phyloP scores from a whole-genome alignment of 331 rosid genomes.

The Quercus phellos region DNA sequence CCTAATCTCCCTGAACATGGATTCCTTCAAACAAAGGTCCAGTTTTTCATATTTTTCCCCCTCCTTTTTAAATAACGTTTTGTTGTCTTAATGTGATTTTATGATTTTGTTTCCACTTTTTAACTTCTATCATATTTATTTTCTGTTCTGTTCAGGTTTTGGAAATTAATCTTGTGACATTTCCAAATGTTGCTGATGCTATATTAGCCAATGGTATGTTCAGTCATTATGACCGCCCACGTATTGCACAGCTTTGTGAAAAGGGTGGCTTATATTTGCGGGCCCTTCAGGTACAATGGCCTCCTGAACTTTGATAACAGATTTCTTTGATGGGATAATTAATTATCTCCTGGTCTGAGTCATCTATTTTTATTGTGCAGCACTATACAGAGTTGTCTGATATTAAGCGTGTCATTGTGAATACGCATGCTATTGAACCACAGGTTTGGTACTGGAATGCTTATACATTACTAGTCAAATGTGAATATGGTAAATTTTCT shows the following conservation, averaged over 20 bases:
- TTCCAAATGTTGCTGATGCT: slow-evolving; percentile 98
- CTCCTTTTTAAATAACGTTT: not conserved
- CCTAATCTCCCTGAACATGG: slow-evolving; percentile 96
- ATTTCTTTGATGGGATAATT: not conserved
- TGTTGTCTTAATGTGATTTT: not conserved
- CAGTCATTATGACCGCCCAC: slow-evolving; percentile 96
- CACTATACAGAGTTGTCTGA: slow-evolving; percentile 98
- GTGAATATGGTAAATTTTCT: slow-evolving; percentile 5
- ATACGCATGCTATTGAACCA: slow-evolving; percentile 98
- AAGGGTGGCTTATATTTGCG: slow-evolving; percentile 94
- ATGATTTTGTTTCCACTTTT: not conserved
- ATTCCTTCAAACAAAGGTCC: slow-evolving; percentile 82
- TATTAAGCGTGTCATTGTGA: slow-evolving; percentile 91
- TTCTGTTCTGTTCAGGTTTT: slow-evolving; percentile 49
- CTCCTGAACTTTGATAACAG: not conserved
- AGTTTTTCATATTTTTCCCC: not conserved
- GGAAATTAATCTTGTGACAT: slow-evolving; percentile 93
- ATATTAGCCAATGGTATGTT: slow-evolving; percentile 99
- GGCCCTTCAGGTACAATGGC: slow-evolving; percentile 73
- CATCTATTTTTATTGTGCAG: slow-evolving; percentile 41
- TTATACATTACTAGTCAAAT: not conserved
- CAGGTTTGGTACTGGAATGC: slow-evolving; percentile 44
- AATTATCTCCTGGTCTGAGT: not conserved
- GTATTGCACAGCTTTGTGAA: slow-evolving; percentile 92
- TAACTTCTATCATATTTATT: not conserved